Evolutionary conservation across 2,329 filamentous ascomycete species (phyloP).

Genomic region (Dothistroma pini): DNA sequence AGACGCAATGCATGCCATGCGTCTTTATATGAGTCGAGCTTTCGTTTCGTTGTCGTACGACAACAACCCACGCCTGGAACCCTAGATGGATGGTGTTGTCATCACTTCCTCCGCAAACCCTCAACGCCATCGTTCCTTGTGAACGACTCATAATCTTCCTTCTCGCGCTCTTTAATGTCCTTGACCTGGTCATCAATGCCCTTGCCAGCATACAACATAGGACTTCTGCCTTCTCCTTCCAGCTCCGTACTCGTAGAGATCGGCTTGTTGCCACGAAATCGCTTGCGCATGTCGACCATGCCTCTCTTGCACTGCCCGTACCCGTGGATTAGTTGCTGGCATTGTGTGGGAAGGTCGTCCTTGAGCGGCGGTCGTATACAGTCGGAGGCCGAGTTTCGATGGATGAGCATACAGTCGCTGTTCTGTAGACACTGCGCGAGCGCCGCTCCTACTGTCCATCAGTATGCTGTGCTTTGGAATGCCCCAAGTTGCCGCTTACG

Average conservation of each 20-base stretch:
- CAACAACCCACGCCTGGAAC: too few species aligned
- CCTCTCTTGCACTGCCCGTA: slow-evolving; percentile 95
- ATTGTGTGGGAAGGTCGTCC: slow-evolving; percentile 78
- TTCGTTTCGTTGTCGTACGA: too few species aligned
- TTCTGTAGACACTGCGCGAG: slow-evolving; percentile 93
- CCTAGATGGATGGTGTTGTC: neutral
- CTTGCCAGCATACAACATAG: slow-evolving; percentile 76
- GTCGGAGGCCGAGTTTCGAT: slow-evolving; percentile 80
- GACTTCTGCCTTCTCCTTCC: slow-evolving; percentile 43
- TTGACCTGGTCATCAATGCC: slow-evolving; percentile 30
- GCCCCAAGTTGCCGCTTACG: slow-evolving; percentile 54
- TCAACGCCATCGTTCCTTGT: slow-evolving; percentile 31
- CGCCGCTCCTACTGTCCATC: slow-evolving; percentile 64
- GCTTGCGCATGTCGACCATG: slow-evolving; percentile 97
- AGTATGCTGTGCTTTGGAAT: neutral
- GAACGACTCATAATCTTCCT: slow-evolving; percentile 32
- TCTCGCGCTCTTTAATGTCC: slow-evolving; percentile 29
- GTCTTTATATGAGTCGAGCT: too few species aligned
- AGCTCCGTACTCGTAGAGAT: slow-evolving; percentile 64
- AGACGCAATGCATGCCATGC: too few species aligned
- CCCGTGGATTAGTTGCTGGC: slow-evolving; percentile 88
- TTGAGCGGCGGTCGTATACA: slow-evolving; percentile 80
- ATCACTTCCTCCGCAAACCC: slow-evolving; percentile 30
- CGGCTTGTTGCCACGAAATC: slow-evolving; percentile 91
- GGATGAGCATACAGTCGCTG: slow-evolving; percentile 92